Percentiles rank a stretch among this genome's conserved stretches.
Evolutionary conservation across 148 eudicot species (phyloP).

Genomic region (Euryodendron excelsum): DNA sequence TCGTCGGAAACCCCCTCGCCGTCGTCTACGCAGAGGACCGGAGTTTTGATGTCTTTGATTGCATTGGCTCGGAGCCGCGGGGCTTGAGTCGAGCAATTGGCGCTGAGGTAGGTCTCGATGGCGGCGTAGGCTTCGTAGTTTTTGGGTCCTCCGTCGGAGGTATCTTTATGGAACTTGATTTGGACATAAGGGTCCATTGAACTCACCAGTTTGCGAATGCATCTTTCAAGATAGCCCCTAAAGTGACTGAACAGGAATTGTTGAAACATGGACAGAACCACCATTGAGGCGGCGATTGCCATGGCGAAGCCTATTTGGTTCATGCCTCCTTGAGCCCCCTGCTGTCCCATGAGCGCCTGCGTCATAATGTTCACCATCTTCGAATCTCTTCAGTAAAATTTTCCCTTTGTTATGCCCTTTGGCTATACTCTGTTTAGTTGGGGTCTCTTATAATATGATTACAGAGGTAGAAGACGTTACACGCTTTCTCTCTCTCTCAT

Average conservation of each 20-base stretch:
- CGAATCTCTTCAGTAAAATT: neutral
- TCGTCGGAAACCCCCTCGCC: conserved; percentile 42
- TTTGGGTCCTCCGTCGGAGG: conserved; percentile 30
- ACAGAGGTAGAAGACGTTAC: too few relatives aligned
- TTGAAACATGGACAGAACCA: conserved; percentile 38
- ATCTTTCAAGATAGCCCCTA: conserved; percentile 16
- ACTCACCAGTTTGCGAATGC: conserved; percentile 22
- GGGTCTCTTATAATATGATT: too few relatives aligned
- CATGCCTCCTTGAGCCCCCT: neutral
- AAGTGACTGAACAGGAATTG: conserved; percentile 36
- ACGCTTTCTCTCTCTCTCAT: too few relatives aligned
- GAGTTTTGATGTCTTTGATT: conserved; percentile 18
- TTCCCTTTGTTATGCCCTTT: too few relatives aligned
- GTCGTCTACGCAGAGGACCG: conserved; percentile 38
- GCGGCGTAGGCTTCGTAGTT: conserved; percentile 35
- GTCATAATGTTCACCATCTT: neutral
- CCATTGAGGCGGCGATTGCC: conserved; percentile 31
- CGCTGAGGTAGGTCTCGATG: conserved; percentile 42
- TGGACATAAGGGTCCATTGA: conserved; percentile 35
- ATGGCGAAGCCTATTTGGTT: conserved; percentile 30
- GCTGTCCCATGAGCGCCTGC: neutral
- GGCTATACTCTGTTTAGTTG: too few relatives aligned
- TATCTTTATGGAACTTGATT: conserved; percentile 42
- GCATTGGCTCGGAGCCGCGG: too few relatives aligned
- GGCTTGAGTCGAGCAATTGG: too few relatives aligned